phyloP scores from a whole-genome alignment of 2,329 filamentous ascomycete species.

The Hypomyces rosellus region DNA sequence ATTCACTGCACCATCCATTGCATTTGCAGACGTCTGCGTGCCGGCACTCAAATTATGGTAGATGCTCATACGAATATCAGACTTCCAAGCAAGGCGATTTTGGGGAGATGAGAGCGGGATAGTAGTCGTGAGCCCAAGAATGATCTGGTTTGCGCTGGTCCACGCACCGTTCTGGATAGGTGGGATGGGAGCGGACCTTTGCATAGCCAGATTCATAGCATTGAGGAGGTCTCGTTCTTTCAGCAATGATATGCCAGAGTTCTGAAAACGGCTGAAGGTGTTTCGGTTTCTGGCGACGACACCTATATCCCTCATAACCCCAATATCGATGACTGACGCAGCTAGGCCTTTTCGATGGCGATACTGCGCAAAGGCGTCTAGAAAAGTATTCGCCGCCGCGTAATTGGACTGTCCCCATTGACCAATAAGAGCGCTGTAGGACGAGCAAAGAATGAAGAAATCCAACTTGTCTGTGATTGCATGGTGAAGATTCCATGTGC shows the following conservation, averaged over 20 bases:
- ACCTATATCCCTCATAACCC: slow-evolving; percentile 11
- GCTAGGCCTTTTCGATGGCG: slow-evolving; percentile 15
- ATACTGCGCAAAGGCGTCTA: slow-evolving; percentile 31
- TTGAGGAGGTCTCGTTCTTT: slow-evolving; percentile 18
- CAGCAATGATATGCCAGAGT: slow-evolving; percentile 11
- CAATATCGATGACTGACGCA: slow-evolving; percentile 9
- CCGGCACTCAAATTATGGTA: slow-evolving; percentile 6
- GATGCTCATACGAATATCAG: slow-evolving; percentile 14
- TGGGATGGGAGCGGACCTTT: neutral
- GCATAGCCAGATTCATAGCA: slow-evolving; percentile 3
- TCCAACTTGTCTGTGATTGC: slow-evolving; percentile 17
- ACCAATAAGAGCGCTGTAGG: slow-evolving; percentile 27
- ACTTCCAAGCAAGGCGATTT: slow-evolving; percentile 14
- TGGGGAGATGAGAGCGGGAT: slow-evolving; percentile 6
- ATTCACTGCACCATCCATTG: neutral
- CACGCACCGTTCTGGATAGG: neutral
- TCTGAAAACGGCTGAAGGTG: slow-evolving; percentile 11
- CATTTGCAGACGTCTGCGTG: neutral
- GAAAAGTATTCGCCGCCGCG: slow-evolving; percentile 34
- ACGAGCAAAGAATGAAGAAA: slow-evolving; percentile 32
- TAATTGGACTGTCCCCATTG: slow-evolving; percentile 34
- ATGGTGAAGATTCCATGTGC: slow-evolving; percentile 29
- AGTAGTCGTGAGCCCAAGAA: slow-evolving; percentile 9
- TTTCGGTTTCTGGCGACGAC: slow-evolving; percentile 22
- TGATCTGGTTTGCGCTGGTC: neutral